Conservation (phyloP, 2,329 filamentous ascomycete genomes). For the Sclerotinia trifoliorum region DNA sequence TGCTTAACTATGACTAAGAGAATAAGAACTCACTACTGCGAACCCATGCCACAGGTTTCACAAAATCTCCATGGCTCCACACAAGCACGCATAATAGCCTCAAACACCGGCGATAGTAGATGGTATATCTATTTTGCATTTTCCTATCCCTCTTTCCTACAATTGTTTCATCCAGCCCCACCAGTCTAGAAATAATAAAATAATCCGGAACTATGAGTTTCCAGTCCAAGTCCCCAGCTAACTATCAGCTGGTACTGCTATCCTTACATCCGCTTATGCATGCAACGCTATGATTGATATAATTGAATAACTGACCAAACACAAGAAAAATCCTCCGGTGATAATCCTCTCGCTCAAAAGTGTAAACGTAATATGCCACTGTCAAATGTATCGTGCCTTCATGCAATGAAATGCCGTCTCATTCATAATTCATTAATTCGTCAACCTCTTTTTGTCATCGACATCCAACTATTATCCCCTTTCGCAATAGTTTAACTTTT, state of each 20-base stretch:
- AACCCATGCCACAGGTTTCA: too few species aligned
- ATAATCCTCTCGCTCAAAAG: background rate
- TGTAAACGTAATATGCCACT: background rate
- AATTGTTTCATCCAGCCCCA: background rate
- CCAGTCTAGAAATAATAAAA: constrained; percentile 11
- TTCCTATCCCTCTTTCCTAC: background rate
- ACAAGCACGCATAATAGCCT: background rate
- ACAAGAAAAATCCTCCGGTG: background rate
- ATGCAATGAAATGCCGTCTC: constrained; percentile 9
- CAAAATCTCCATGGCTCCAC: background rate
- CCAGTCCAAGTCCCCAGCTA: background rate
- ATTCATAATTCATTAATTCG: constrained; percentile 19
- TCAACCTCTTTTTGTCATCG: background rate
- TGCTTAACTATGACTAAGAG: too few species aligned
- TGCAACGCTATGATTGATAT: constrained; percentile 9
- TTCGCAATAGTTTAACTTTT: constrained; percentile 13
- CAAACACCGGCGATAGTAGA: background rate
- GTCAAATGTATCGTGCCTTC: constrained; percentile 4
- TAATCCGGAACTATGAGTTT: background rate
- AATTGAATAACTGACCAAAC: constrained; percentile 5
- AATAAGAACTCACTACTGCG: background rate
- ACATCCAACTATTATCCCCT: constrained; percentile 19
- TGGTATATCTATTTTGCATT: background rate
- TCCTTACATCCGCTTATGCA: constrained; percentile 14
- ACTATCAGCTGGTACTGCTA: background rate